Evolutionary conservation across 495 filamentous ascomycete genomes (phyloP).

Genomic region (Neurospora discreta): DNA sequence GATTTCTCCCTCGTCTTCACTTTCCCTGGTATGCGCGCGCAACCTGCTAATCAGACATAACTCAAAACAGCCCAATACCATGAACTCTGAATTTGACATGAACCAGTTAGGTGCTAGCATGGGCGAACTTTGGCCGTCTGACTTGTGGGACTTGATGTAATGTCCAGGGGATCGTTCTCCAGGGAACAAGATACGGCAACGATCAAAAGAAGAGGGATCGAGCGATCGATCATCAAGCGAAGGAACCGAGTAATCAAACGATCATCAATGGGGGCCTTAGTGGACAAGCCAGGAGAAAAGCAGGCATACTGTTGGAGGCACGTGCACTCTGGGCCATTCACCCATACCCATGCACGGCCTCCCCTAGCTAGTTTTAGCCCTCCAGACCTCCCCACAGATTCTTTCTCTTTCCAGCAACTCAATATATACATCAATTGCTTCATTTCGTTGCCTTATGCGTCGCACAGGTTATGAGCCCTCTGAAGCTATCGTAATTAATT

Average conservation of each 20-base stretch:
- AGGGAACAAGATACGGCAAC: constrained; percentile 70
- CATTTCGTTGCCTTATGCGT: no score
- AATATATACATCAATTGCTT: no score
- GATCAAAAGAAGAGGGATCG: background rate
- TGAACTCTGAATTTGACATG: background rate
- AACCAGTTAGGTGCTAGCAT: background rate
- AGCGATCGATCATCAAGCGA: background rate
- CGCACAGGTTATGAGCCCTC: no score
- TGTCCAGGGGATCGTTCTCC: constrained; percentile 17
- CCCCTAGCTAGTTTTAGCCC: no score
- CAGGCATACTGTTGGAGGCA: no score
- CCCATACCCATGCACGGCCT: no score
- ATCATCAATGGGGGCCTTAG: background rate
- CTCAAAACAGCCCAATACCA: background rate
- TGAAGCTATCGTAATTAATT: no score
- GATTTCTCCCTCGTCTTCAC: background rate
- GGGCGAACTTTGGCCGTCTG: background rate
- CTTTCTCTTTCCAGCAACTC: no score
- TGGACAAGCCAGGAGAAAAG: background rate
- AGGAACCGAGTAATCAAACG: background rate
- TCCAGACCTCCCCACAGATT: no score
- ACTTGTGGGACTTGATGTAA: background rate
- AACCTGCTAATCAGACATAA: background rate
- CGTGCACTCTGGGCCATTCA: no score
- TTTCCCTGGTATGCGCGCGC: background rate